Evolutionary conservation across 345 rosid species (phyloP).

Genomic region (Nasturtium officinale): DNA sequence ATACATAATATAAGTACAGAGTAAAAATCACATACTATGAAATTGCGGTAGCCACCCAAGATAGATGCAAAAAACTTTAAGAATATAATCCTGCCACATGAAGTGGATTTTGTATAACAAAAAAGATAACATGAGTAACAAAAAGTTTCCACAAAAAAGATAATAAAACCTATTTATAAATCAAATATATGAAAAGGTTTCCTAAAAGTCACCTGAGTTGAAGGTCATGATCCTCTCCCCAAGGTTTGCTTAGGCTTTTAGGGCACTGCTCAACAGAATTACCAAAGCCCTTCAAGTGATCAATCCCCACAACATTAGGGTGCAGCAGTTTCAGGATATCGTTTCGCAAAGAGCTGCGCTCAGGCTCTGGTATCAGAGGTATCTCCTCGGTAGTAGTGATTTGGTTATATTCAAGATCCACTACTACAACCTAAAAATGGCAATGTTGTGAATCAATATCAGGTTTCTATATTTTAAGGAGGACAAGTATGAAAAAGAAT

Average conservation of each 20-base stretch:
- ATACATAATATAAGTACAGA: constrained; percentile 25
- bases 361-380: constrained; percentile 96
- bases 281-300: constrained; percentile 69
- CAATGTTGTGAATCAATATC: constrained; percentile 30
- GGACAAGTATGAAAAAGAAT: constrained; percentile 11
- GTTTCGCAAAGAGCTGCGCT: constrained; percentile 70
- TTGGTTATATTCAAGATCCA: constrained; percentile 89
- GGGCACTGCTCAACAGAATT: constrained; percentile 56
- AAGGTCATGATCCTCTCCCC: constrained; percentile 95
- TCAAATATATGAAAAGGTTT: constrained; percentile 31
- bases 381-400: constrained; percentile 90
- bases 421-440: constrained; percentile 82
- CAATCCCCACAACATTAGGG: constrained; percentile 88
- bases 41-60: constrained; percentile 97
- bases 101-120: constrained; percentile 29
- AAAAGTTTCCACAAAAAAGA: background rate
- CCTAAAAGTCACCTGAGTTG: constrained; percentile 81
- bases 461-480: constrained; percentile 17
- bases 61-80: constrained; percentile 91
- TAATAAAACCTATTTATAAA: no score
- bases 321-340: constrained; percentile 77
- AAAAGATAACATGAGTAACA: constrained; percentile 26
- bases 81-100: constrained; percentile 84
- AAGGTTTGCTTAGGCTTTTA: constrained; percentile 71
- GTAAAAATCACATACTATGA: constrained; percentile 62